phyloP scores from a whole-genome alignment of 1,139 yeast species.

The Nakaseomyces kungkrabaensis region DNA sequence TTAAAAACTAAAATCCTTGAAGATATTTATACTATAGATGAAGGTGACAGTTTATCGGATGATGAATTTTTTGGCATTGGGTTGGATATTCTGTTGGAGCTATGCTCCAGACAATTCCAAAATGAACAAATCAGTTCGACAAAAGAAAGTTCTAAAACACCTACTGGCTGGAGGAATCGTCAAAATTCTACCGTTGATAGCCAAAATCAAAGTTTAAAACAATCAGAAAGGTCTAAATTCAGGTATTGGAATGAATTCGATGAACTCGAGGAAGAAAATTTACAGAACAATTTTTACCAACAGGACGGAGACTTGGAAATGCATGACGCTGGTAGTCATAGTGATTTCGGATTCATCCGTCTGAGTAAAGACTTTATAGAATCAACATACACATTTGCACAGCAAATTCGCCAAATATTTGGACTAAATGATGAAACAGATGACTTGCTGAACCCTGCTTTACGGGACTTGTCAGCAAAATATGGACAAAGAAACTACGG shows the following conservation, averaged over 20 bases:
- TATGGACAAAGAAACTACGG: slow-evolving; percentile 4
- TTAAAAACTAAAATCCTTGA: slow-evolving; percentile 28
- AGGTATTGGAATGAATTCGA: slow-evolving; percentile 71
- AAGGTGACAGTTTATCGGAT: slow-evolving; percentile 8
- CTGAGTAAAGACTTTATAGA: slow-evolving; percentile 20
- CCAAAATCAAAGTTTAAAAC: neutral
- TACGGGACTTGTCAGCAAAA: slow-evolving; percentile 4
- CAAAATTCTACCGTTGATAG: neutral
- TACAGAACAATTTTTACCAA: slow-evolving; percentile 19
- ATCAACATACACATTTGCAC: slow-evolving; percentile 14
- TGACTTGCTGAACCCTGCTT: neutral
- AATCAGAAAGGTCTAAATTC: slow-evolving; percentile 14
- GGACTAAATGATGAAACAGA: slow-evolving; percentile 4
- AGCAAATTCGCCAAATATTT: slow-evolving; percentile 10
- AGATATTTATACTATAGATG: slow-evolving; percentile 12
- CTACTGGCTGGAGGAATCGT: neutral
- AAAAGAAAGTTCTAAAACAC: neutral
- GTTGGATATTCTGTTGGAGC: slow-evolving; percentile 8
- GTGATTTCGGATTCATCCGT: slow-evolving; percentile 19
- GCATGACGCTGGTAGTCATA: slow-evolving; percentile 5
- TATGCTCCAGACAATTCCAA: slow-evolving; percentile 9
- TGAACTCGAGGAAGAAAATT: slow-evolving; percentile 43
- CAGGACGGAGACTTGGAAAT: slow-evolving; percentile 2
- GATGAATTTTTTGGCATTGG: slow-evolving; percentile 22
- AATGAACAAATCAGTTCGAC: neutral